Evolutionary conservation across 2,329 filamentous ascomycete genomes (phyloP).

Genomic region (Nannizzia gypsea): DNA sequence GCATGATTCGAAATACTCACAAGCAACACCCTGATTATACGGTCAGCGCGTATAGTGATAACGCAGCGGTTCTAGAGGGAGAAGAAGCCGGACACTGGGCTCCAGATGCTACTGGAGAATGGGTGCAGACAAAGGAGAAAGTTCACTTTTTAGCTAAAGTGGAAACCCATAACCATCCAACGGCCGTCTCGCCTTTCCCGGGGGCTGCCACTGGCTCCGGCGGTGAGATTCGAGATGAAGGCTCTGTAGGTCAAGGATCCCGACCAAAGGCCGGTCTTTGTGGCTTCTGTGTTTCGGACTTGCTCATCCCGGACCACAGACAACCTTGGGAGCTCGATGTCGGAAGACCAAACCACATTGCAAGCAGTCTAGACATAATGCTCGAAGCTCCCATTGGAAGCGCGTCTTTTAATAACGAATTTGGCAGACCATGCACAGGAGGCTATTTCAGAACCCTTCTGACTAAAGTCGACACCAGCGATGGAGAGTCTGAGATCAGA

Average conservation of each 20-base stretch:
- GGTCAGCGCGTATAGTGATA: slow-evolving; percentile 95
- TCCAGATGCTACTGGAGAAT: slow-evolving; percentile 74
- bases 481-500: slow-evolving; percentile 57
- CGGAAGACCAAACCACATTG: slow-evolving; percentile 81
- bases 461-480: slow-evolving; percentile 50
- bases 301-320: slow-evolving; percentile 70
- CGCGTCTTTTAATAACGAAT: slow-evolving; percentile 95
- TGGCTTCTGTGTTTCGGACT: slow-evolving; percentile 90
- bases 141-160: slow-evolving; percentile 88
- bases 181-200: slow-evolving; percentile 83
- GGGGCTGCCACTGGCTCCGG: slow-evolving; percentile 92
- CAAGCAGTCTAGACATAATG: slow-evolving; percentile 94
- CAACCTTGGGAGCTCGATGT: slow-evolving; percentile 87
- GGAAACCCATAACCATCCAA: slow-evolving; percentile 96
- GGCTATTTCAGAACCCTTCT: slow-evolving; percentile 89
- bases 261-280: slow-evolving; percentile 82
- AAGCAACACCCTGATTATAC: slow-evolving; percentile 63
- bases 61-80: slow-evolving; percentile 81
- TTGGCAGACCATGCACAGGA: slow-evolving; percentile 75
- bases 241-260: slow-evolving; percentile 83
- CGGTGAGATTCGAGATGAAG: slow-evolving; percentile 91
- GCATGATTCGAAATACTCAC: slow-evolving; percentile 95
- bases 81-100: slow-evolving; percentile 68
- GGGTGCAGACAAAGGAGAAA: slow-evolving; percentile 73
- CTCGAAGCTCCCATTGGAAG: slow-evolving; percentile 90